Conservation (phyloP, 1,284 basidiomycete genomes). For the Leccinum pseudoinsigne region DNA sequence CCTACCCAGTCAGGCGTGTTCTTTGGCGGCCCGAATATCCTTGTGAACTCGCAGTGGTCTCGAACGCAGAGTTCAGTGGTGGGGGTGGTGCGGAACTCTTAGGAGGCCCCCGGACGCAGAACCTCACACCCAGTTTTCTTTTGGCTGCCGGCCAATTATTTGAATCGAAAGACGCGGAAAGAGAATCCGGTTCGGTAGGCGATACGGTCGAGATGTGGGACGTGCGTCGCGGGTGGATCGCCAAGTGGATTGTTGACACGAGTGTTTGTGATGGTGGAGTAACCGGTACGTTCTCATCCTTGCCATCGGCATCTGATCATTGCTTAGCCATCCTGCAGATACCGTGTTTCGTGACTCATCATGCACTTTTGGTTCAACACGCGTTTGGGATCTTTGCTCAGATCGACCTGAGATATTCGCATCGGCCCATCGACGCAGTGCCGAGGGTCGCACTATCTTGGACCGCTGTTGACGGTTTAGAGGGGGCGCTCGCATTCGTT, state of each 20-base stretch:
- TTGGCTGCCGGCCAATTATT: constrained; percentile 1
- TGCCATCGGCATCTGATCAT: background rate
- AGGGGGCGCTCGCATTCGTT: constrained; percentile 71
- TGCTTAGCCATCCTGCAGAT: constrained; percentile 42
- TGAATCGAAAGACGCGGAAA: constrained; percentile 24
- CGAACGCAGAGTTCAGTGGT: constrained; percentile 59
- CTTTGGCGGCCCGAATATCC: constrained; percentile 80
- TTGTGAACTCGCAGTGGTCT: constrained; percentile 76
- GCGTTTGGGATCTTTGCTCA: constrained; percentile 80
- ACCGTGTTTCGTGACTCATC: constrained; percentile 67
- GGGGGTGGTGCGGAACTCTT: constrained; percentile 28
- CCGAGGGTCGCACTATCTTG: constrained; percentile 69
- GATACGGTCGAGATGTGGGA: constrained; percentile 88
- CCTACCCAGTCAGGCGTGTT: constrained; percentile 73
- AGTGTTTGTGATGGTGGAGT: constrained; percentile 66
- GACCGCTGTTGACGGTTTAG: constrained; percentile 44
- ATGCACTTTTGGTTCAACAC: constrained; percentile 75
- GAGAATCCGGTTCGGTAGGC: constrained; percentile 35
- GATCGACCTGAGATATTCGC: constrained; percentile 68
- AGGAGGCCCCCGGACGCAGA: constrained; percentile 33
- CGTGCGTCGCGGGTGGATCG: constrained; percentile 76
- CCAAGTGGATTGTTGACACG: constrained; percentile 76
- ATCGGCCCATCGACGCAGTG: constrained; percentile 68
- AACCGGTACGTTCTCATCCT: constrained; percentile 48
- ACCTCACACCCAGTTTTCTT: constrained; percentile 25